Base-by-base conservation (phyloP, 768 basidiomycete species). In the Suillus bovinus region DNA sequence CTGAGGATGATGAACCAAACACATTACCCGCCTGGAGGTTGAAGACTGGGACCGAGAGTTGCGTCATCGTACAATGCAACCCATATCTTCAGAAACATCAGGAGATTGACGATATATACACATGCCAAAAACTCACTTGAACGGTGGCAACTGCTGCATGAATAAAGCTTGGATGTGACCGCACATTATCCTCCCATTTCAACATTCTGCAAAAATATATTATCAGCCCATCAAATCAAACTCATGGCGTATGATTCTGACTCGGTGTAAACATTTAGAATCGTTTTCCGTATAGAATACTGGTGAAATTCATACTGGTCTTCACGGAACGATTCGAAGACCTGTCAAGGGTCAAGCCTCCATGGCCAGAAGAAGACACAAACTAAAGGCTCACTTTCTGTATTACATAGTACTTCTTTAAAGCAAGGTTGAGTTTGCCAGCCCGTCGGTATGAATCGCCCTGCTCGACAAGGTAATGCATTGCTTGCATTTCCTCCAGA, bases 231-330 rank as follows among this genome's bases (percentile, higher is more conserved):
- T 16, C 38, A 63, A 27, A 54, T n/a, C 42, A 64, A 33, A 49
- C 61, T 27, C 54, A 9, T 38, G 8, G 31, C 3, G 53, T 47
- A 36, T 42, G 17, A 33, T 10, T 78, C 90, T 63, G 67, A 98
- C 96, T 87, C 85, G 59, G 91, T 64, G 72, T 99, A 99, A 14
- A 93, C 86, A 59, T 88, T 89, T 38, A 99, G 77, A 9, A 91
- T 96, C 69, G 88, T 91, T 68, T 92, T 94, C 59, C 97, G 88
- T 67, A 98, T 67, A 66, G 93, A 93, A 74, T 98, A 99, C 8
- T 90, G 87, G 73, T 99, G 97, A 82, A 99, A 99, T 74, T 99
- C 97, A 68, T 90, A 98, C 76, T 99, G 95, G 70, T 97, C 96
- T 67, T 98, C 94, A 66, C 97, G 94, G 66, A 91, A 84, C 58